These are phyloP conservation scores for Fragaria iinumae DNA, from an alignment of 306 rosid genomes.

Conservation along the genomic window DNA sequence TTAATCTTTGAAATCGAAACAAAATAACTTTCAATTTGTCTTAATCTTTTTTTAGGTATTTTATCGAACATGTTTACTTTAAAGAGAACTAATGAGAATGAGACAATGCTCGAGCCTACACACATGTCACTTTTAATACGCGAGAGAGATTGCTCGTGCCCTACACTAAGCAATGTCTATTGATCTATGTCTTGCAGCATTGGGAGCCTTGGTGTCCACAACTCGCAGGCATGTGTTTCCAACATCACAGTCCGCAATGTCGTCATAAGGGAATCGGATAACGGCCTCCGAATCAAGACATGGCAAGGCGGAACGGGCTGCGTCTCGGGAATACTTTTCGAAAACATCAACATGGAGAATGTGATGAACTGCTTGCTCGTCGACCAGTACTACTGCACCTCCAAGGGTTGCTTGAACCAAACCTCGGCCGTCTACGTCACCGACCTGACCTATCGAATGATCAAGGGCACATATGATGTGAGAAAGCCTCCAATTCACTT, in stretches of 20 bases:
- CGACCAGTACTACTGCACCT: slow-evolving; percentile 83
- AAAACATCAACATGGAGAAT: slow-evolving; percentile 81
- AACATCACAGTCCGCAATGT: slow-evolving; percentile 71
- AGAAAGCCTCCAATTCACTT: slow-evolving; percentile 88
- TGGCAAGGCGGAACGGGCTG: slow-evolving; percentile 98
- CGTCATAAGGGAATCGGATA: slow-evolving; percentile 73
- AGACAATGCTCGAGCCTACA: background rate
- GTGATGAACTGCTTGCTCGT: slow-evolving; percentile 76
- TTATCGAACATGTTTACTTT: background rate
- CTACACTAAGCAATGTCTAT: background rate
- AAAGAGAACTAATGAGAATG: background rate
- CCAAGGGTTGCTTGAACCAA: slow-evolving; percentile 71
- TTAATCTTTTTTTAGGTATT: background rate
- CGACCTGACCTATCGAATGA: slow-evolving; percentile 57
- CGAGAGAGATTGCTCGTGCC: background rate
- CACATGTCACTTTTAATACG: too few relatives aligned
- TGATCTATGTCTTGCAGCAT: slow-evolving; percentile 50
- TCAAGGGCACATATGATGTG: slow-evolving; percentile 90
- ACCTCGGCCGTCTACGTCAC: slow-evolving; percentile 76
- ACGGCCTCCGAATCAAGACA: slow-evolving; percentile 86
- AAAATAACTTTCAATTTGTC: background rate
- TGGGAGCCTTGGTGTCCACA: slow-evolving; percentile 89
- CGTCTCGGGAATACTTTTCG: slow-evolving; percentile 56
- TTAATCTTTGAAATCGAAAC: background rate
- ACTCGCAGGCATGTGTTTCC: slow-evolving; percentile 84